These are phyloP conservation scores for Cairneyella variabilis DNA, from an alignment of 495 filamentous ascomycete genomes.

Conservation along the genomic window DNA sequence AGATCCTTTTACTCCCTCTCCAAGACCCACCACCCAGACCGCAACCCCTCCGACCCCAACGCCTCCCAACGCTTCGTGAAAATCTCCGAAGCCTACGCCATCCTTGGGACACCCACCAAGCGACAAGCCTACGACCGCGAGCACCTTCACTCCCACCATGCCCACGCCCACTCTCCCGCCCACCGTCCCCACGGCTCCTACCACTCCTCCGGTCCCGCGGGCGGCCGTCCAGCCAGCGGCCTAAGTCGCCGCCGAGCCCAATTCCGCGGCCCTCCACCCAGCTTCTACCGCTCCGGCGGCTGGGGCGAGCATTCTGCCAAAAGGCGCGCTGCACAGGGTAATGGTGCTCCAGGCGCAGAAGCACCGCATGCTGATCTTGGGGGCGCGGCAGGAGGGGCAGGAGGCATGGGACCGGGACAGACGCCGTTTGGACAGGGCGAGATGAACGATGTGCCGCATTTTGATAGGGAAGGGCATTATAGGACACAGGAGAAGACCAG, in stretches of 20 bases:
- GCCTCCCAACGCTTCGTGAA: constrained; percentile 76
- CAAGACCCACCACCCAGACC: constrained; percentile 91
- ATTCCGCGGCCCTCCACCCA: constrained; percentile 83
- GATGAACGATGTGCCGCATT: constrained; percentile 51
- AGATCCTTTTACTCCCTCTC: constrained; percentile 91
- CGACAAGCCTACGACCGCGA: constrained; percentile 79
- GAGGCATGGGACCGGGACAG: constrained; percentile 45
- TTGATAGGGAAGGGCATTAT: constrained; percentile 64
- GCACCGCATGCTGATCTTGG: constrained; percentile 7
- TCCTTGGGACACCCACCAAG: constrained; percentile 66
- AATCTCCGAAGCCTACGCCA: constrained; percentile 81
- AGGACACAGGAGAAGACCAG: constrained; percentile 58
- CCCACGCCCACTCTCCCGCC: constrained; percentile 23
- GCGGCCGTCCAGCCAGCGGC: constrained; percentile 72
- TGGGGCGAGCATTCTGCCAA: constrained; percentile 55
- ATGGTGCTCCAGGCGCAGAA: constrained; percentile 31
- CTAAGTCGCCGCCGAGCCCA: constrained; percentile 69
- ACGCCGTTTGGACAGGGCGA: constrained; percentile 28
- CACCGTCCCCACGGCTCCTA: constrained; percentile 34
- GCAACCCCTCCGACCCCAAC: constrained; percentile 69
- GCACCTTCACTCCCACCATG: constrained; percentile 36
- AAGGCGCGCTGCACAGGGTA: constrained; percentile 40
- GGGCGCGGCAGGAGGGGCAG: constrained; percentile 8
- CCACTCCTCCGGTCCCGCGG: constrained; percentile 36
- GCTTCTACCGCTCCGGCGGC: constrained; percentile 78